A percentile compares a stretch with the other conserved stretches of the same genome.
These are phyloP conservation scores for Fraxinus angustifolia DNA, from an alignment of 305 asterid genomes.

Conservation along the genomic window DNA sequence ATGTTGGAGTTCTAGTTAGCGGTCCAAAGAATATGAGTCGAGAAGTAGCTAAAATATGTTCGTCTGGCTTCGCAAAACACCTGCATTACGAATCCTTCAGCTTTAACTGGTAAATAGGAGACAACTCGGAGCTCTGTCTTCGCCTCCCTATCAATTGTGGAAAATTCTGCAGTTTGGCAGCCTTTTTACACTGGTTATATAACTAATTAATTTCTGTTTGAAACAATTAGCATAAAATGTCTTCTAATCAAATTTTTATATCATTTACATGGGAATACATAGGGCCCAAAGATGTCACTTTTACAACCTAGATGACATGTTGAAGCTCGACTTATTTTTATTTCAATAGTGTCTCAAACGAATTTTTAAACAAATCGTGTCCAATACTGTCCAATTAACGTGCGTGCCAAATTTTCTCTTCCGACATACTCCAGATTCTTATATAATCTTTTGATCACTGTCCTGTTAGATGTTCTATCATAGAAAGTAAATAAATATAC, in stretches of 20 bases:
- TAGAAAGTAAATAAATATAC: not conserved
- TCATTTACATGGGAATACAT: not conserved
- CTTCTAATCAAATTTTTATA: not conserved
- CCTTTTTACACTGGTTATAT: not conserved
- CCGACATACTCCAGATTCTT: not conserved
- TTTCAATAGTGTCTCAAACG: not conserved
- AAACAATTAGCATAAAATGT: not conserved
- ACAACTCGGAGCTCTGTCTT: not conserved
- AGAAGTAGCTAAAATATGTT: conserved; percentile 40
- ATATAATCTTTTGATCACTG: not conserved
- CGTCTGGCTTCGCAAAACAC: conserved; percentile 19
- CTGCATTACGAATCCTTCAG: conserved; percentile 37
- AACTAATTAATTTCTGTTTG: not conserved
- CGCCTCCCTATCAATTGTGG: not conserved
- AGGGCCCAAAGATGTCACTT: not conserved
- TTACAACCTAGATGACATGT: not conserved
- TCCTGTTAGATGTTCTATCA: not conserved
- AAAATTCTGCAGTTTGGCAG: not conserved
- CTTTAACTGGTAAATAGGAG: conserved; percentile 35
- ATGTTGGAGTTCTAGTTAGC: conserved; percentile 36
- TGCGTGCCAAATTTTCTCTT: not conserved
- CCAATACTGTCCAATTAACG: not conserved
- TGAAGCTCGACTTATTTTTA: not conserved
- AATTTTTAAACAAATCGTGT: not conserved
- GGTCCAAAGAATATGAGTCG: conserved; percentile 45